These are phyloP conservation scores for Borealophlyctis nickersoniae DNA, from an alignment of 192 early-diverging fungal species.

Conservation along the genomic window DNA sequence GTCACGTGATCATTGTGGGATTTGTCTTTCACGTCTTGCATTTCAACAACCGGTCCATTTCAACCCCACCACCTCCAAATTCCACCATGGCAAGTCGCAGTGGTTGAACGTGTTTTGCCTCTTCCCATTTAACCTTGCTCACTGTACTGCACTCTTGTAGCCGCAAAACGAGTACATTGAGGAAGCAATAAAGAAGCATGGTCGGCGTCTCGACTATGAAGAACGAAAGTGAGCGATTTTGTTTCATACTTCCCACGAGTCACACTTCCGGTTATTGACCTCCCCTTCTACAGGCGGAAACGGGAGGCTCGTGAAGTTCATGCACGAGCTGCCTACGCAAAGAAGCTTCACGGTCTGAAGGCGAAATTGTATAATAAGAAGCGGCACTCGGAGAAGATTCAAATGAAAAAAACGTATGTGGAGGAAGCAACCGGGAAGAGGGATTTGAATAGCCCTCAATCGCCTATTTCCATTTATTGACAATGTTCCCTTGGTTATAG, in stretches of 20 bases:
- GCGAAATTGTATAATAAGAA: conserved; percentile 99
- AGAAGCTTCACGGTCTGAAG: conserved; percentile 95
- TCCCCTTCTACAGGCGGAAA: conserved; percentile 72
- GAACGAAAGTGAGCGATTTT: conserved; percentile 76
- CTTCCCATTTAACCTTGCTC: background rate
- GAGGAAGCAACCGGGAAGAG: too few species aligned
- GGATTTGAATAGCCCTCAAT: background rate
- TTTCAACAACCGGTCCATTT: too few species aligned
- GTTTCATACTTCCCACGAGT: background rate
- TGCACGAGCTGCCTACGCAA: conserved; percentile 85
- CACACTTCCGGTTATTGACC: conserved; percentile 1
- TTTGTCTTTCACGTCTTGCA: too few species aligned
- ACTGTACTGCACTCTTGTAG: conserved; percentile 9
- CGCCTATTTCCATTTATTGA: background rate
- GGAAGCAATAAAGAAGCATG: conserved; percentile 94
- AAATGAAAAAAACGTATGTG: conserved; percentile 96
- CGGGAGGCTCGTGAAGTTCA: conserved; percentile 89
- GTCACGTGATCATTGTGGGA: too few species aligned
- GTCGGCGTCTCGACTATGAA: conserved; percentile 90
- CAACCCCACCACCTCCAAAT: background rate
- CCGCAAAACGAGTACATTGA: conserved; percentile 99
- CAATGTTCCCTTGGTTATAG: conserved; percentile 27
- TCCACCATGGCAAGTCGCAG: background rate
- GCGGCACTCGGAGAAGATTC: conserved; percentile 95
- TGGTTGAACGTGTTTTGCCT: background rate